Base-by-base conservation (phyloP, 805 yeast species). In the Candida palmyrensis region DNA sequence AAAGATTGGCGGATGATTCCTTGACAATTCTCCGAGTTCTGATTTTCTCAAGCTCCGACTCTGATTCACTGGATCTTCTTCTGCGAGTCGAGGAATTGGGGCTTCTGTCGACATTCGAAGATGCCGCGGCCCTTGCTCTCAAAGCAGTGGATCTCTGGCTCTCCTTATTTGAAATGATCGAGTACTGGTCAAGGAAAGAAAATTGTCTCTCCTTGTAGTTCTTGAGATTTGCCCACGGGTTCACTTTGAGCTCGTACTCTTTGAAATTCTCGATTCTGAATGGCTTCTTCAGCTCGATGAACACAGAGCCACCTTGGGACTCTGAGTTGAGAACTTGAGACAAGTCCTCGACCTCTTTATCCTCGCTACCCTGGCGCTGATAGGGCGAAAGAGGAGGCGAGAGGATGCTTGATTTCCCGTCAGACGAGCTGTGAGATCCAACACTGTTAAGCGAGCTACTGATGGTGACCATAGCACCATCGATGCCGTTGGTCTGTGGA, bases 11-110 rank as follows among this genome's bases (percentile, higher is more conserved):
- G 9, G 27, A 21, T 14, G 35, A 43, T 37, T 67, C 73, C 43
- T 65, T 68, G 6, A 63, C 71, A 22, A 68, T 56, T 47, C 82
- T 68, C 59, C 83, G 71, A 1, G 84, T 77, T 59, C 82, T 70
- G 23, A 77, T 71, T 47, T 73, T 68, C 34, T 74, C 79, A 11
- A 48, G 25, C 16, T 41, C 35, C 6, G 49, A 50, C 28, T 61
- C 62, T 15, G 62, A 51, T 29, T 56, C 59, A 25, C 67, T 66
- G 34, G 55, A 58, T 15, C 57, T 52, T 14, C 10, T 22, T 24
- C 28, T 31, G 14, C 19, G 24, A 21, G 21, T 14, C 10, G 18
- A 43, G 38, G 24, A 43, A 40, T 18, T 42, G 39, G 32, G 59
- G 47, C 39, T 40, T 34, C 46, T 42, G 19, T 35, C 39, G n/a